phyloP scores from a whole-genome alignment of 1,139 yeast species.

The Saccharomyces hybrid region DNA sequence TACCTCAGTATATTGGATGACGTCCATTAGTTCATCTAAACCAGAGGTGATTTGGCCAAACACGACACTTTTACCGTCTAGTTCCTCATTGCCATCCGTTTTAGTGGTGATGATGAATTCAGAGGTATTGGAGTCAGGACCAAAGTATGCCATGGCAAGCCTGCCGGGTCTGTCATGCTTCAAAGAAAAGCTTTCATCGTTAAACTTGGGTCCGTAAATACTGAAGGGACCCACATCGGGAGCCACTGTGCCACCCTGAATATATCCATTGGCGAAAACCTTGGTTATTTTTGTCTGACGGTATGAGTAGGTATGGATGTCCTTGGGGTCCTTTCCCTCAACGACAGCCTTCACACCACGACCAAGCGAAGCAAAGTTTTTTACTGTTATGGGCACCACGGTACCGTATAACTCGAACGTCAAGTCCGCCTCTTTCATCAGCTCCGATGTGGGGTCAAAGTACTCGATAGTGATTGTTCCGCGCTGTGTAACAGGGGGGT shows the following conservation, averaged over 20 bases:
- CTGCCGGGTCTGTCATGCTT: conserved; percentile 64
- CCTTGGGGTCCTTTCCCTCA: conserved; percentile 37
- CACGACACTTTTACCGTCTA: conserved; percentile 61
- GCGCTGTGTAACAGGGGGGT: conserved; percentile 27
- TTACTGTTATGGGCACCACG: conserved; percentile 62
- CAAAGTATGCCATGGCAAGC: conserved; percentile 70
- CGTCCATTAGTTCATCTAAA: conserved; percentile 45
- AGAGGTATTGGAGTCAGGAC: conserved; percentile 67
- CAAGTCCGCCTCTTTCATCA: conserved; percentile 34
- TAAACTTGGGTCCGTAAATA: conserved; percentile 55
- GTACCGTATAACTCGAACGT: conserved; percentile 63
- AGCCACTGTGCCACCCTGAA: conserved; percentile 79
- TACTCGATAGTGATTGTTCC: conserved; percentile 23
- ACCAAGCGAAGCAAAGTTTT: conserved; percentile 56
- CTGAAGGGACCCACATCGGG: conserved; percentile 83
- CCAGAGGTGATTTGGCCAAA: conserved; percentile 72
- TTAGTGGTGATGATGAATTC: conserved; percentile 64
- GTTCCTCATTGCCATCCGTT: conserved; percentile 56
- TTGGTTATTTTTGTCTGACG: conserved; percentile 56
- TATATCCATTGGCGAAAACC: conserved; percentile 57
- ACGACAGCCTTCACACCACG: conserved; percentile 42
- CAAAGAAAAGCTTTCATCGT: conserved; percentile 60
- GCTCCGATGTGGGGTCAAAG: conserved; percentile 13
- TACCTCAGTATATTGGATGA: conserved; percentile 45
- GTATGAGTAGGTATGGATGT: conserved; percentile 54